Percentiles rank a stretch among this genome's conserved stretches.
These are phyloP conservation scores for Jamesozyma gamospora DNA, from an alignment of 805 yeast genomes.

Conservation along the genomic window DNA sequence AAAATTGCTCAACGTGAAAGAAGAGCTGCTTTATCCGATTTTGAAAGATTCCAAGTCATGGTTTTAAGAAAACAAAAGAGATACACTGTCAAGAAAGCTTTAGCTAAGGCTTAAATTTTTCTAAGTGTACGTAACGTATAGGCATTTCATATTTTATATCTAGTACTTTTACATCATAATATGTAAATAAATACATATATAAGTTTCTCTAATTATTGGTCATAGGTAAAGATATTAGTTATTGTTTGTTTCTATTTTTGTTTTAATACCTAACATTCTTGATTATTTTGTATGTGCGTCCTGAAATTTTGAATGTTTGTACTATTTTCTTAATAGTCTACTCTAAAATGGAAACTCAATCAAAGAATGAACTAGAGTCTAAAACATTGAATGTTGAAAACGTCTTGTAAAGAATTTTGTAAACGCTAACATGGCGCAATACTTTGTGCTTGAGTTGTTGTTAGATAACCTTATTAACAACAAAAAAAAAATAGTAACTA, in stretches of 20 bases:
- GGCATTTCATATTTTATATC: slow-evolving; percentile 6
- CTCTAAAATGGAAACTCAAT: too few relatives aligned
- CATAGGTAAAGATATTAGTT: slow-evolving; percentile 1
- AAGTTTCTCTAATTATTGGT: slow-evolving; percentile 4
- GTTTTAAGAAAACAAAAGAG: slow-evolving; percentile 96
- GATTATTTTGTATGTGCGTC: too few relatives aligned
- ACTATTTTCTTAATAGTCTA: too few relatives aligned
- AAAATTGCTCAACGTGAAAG: slow-evolving; percentile 90
- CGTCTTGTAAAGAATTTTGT: too few relatives aligned
- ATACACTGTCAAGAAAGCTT: slow-evolving; percentile 88
- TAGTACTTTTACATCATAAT: slow-evolving; percentile 1
- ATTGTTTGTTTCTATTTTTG: neutral
- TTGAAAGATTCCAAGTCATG: slow-evolving; percentile 98
- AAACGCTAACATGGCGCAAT: too few relatives aligned
- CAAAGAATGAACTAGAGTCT: too few relatives aligned
- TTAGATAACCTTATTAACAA: too few relatives aligned
- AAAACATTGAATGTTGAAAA: too few relatives aligned
- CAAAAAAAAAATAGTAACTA: too few relatives aligned
- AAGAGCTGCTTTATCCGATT: slow-evolving; percentile 87
- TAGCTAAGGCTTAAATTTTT: slow-evolving; percentile 75
- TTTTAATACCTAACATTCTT: too few relatives aligned
- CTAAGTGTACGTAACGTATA: slow-evolving; percentile 1
- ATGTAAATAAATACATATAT: slow-evolving; percentile 4
- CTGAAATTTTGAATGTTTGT: too few relatives aligned
- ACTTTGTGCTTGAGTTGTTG: too few relatives aligned